Percentiles rank a stretch among this genome's conserved stretches.
These are phyloP conservation scores for Hypoxylon sp. DNA, from an alignment of 2,329 filamentous ascomycete genomes.

Conservation along the genomic window DNA sequence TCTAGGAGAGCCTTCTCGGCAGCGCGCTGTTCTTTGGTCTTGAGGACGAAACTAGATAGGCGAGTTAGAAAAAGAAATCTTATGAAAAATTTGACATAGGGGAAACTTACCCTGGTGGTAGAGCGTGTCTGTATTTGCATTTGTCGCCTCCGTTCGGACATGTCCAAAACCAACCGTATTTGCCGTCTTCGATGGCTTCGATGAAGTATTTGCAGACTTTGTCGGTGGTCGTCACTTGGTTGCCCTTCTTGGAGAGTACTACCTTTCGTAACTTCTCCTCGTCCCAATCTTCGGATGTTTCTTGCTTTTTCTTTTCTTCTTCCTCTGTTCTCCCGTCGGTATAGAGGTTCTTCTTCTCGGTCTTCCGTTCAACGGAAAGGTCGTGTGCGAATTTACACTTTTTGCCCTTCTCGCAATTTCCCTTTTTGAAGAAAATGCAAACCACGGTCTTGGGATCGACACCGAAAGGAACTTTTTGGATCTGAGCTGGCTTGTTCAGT, in stretches of 20 bases:
- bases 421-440: slow-evolving; percentile 97
- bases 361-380: slow-evolving; percentile 87
- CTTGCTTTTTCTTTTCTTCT: slow-evolving; percentile 83
- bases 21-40: slow-evolving; percentile 96
- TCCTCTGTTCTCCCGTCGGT: slow-evolving; percentile 82
- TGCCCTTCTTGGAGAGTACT: slow-evolving; percentile 95
- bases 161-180: slow-evolving; percentile 99
- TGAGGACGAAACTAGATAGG: slow-evolving; percentile 83
- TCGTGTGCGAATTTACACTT: slow-evolving; percentile 99
- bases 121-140: slow-evolving; percentile 97
- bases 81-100: neutral
- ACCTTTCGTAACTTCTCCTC: slow-evolving; percentile 94
- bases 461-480: slow-evolving; percentile 98
- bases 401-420: slow-evolving; percentile 94
- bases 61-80: slow-evolving; percentile 42
- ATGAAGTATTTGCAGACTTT: slow-evolving; percentile 99
- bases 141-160: slow-evolving; percentile 97
- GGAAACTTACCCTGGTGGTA: slow-evolving; percentile 86
- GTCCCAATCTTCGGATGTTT: slow-evolving; percentile 97
- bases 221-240: slow-evolving; percentile 93
- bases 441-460: slow-evolving; percentile 98
- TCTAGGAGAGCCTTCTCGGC: slow-evolving; percentile 96
- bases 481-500: slow-evolving; percentile 90
- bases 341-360: slow-evolving; percentile 92
- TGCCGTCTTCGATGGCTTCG: slow-evolving; percentile 95